These are phyloP conservation scores for Stagonosporopsis cucurbitacearum DNA, from an alignment of 2,329 filamentous ascomycete species.

Conservation along the genomic window DNA sequence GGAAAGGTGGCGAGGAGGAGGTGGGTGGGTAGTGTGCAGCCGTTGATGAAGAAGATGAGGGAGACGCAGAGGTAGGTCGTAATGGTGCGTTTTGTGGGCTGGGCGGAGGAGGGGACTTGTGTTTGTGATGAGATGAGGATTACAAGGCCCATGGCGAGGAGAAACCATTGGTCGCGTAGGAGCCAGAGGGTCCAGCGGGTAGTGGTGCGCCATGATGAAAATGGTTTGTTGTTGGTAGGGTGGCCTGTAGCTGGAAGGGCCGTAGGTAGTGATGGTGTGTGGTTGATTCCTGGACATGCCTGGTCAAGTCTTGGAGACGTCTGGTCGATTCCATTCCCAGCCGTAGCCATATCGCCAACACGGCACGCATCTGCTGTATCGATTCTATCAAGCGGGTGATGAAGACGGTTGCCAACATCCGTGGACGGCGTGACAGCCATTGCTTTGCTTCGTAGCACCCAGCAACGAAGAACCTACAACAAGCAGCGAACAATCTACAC, in stretches of 20 bases:
- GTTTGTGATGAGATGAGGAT: conserved; percentile 62
- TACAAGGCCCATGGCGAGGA: conserved; percentile 65
- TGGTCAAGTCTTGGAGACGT: no score
- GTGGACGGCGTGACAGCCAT: no score
- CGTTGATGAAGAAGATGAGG: conserved; percentile 74
- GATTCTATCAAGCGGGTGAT: no score
- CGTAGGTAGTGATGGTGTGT: neutral
- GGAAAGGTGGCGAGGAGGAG: conserved; percentile 67
- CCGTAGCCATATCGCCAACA: no score
- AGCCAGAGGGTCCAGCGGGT: conserved; percentile 42
- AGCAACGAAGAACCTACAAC: no score
- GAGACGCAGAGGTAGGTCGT: conserved; percentile 72
- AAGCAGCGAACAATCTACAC: no score
- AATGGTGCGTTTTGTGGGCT: conserved; percentile 56
- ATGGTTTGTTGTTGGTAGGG: neutral
- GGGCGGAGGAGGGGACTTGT: conserved; percentile 63
- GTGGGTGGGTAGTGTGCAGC: conserved; percentile 69
- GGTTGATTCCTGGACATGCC: neutral
- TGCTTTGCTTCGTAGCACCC: no score
- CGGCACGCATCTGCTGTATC: no score
- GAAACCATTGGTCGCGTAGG: conserved; percentile 67
- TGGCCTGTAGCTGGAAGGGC: neutral
- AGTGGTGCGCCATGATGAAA: conserved; percentile 15
- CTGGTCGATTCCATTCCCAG: no score
- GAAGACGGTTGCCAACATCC: no score